Percentiles rank a stretch among this genome's conserved stretches.
Conservation (phyloP, 2,329 filamentous ascomycete genomes). For the Aspergillus ibericus region DNA sequence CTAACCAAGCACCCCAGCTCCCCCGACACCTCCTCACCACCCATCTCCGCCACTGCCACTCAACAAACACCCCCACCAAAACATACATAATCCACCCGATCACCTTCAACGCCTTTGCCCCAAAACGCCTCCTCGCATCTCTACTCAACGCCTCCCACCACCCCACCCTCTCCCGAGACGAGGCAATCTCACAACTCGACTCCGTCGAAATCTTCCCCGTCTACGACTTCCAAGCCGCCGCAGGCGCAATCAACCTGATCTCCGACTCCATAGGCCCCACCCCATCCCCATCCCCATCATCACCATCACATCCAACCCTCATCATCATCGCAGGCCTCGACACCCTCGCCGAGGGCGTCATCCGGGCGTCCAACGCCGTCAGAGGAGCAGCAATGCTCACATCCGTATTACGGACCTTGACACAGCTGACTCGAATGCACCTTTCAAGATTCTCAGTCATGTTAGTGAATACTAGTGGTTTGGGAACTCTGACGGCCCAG, state of each 20-base stretch:
- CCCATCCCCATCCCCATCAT: neutral
- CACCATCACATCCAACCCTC: neutral
- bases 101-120: slow-evolving; percentile 31
- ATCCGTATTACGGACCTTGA: slow-evolving; percentile 35
- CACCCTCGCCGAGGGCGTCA: slow-evolving; percentile 35
- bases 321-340: slow-evolving; percentile 40
- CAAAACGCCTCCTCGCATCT: slow-evolving; percentile 30
- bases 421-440: slow-evolving; percentile 32
- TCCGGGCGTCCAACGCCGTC: slow-evolving; percentile 39
- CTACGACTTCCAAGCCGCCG: slow-evolving; percentile 30
- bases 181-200: slow-evolving; percentile 35
- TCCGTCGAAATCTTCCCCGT: slow-evolving; percentile 36
- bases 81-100: slow-evolving; percentile 38
- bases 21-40: slow-evolving; percentile 31
- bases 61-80: slow-evolving; percentile 15
- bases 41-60: slow-evolving; percentile 15
- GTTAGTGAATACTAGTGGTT: slow-evolving; percentile 38
- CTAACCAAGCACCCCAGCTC: slow-evolving; percentile 20
- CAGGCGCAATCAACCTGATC: slow-evolving; percentile 33
- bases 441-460: slow-evolving; percentile 32
- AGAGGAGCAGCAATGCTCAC: slow-evolving; percentile 35
- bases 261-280: slow-evolving; percentile 18
- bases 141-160: slow-evolving; percentile 19
- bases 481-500: slow-evolving; percentile 21
- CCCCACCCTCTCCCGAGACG: slow-evolving; percentile 21